Conservation (phyloP, 257 asterid genomes). For the Knoxia roxburghii region DNA sequence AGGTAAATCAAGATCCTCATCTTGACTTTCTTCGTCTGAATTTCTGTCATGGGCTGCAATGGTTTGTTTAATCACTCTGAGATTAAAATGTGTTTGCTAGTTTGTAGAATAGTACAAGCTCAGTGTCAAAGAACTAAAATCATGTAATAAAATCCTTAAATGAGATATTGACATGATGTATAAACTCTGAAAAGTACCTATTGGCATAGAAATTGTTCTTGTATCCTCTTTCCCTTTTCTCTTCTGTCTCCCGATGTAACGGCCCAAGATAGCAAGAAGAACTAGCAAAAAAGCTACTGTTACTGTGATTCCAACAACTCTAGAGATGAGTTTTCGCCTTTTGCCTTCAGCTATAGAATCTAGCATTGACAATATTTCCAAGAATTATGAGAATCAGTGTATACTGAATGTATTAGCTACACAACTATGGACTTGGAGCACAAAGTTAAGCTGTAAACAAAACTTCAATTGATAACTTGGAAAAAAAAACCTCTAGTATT, state of each 20-base stretch:
- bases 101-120: neutral
- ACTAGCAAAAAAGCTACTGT: neutral
- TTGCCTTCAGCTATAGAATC: slow-evolving; percentile 11
- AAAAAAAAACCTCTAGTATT: no score
- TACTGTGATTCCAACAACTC: neutral
- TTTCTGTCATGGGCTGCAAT: neutral
- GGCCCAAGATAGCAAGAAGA: neutral
- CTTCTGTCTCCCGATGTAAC: slow-evolving; percentile 1
- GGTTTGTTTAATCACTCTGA: neutral
- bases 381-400: neutral
- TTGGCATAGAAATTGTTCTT: neutral
- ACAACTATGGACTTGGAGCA: no score
- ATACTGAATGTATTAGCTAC: neutral
- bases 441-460: no score
- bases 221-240: neutral
- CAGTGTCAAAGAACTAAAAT: neutral
- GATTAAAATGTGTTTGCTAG: neutral
- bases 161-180: neutral
- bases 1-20: slow-evolving; percentile 8
- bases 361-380: neutral
- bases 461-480: no score
- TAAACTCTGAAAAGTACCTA: neutral
- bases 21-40: neutral
- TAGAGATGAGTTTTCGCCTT: neutral
- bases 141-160: neutral